Percentiles rank a stretch among this genome's conserved stretches.
Evolutionary conservation across 495 filamentous ascomycete genomes (phyloP).

Genomic region (Daldinia concentrica): DNA sequence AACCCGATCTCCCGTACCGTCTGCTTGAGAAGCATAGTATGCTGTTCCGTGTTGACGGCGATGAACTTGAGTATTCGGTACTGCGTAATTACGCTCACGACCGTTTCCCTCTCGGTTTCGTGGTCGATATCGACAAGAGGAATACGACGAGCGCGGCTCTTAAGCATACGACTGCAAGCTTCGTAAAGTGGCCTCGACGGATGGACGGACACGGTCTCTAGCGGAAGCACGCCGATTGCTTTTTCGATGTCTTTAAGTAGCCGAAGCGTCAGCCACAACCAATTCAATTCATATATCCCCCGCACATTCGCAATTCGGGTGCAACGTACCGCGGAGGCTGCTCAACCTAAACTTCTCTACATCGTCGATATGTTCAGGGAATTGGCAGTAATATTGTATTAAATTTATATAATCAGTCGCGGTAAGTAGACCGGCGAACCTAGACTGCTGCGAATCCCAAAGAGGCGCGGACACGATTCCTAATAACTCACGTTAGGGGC

Average conservation of each 20-base stretch:
- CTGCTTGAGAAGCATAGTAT: conserved; percentile 90
- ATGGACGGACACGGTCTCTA: conserved; percentile 95
- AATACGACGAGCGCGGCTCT: conserved; percentile 90
- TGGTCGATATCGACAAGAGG: conserved; percentile 94
- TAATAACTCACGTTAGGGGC: conserved; percentile 50
- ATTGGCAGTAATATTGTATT: conserved; percentile 99
- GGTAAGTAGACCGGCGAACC: conserved; percentile 92
- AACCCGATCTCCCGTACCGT: conserved; percentile 84
- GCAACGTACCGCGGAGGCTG: conserved; percentile 81
- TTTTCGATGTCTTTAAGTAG: conserved; percentile 82
- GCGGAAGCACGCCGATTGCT: conserved; percentile 86
- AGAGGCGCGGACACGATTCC: conserved; percentile 98
- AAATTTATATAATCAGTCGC: conserved; percentile 98
- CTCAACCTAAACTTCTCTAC: conserved; percentile 95
- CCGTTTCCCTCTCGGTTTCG: conserved; percentile 90
- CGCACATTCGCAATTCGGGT: conserved; percentile 16
- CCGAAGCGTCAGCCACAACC: conserved; percentile 21
- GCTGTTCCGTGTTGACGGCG: conserved; percentile 88
- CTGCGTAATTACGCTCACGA: conserved; percentile 96
- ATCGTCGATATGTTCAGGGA: conserved; percentile 84
- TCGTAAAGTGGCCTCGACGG: conserved; percentile 91
- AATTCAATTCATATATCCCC: conserved; percentile 19
- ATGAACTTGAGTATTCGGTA: conserved; percentile 99
- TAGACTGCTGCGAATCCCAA: conserved; percentile 95
- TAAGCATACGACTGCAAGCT: conserved; percentile 92